Conservation (phyloP, 2,329 filamentous ascomycete genomes). For the Aureobasidium sp. region DNA sequence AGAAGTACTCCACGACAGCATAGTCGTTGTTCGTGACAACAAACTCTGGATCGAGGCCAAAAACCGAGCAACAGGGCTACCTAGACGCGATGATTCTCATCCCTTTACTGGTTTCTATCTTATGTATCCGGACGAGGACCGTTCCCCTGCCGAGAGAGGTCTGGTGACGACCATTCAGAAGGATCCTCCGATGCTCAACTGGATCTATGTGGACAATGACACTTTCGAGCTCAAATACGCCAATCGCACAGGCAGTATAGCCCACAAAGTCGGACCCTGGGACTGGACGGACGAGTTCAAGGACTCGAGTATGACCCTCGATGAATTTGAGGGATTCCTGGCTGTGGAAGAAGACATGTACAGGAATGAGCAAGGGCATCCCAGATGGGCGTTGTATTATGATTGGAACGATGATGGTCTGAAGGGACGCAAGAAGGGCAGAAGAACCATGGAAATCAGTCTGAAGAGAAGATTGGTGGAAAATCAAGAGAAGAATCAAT, state of each 20-base stretch:
- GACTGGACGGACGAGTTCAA: slow-evolving; percentile 65
- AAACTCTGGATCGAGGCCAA: slow-evolving; percentile 31
- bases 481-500: slow-evolving; percentile 29
- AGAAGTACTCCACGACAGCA: slow-evolving; percentile 33
- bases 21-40: slow-evolving; percentile 37
- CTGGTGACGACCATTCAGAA: slow-evolving; percentile 41
- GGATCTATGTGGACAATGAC: slow-evolving; percentile 56
- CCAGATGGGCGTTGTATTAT: slow-evolving; percentile 45
- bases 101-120: slow-evolving; percentile 45
- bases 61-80: slow-evolving; percentile 17
- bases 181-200: slow-evolving; percentile 57
- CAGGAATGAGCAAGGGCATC: slow-evolving; percentile 23
- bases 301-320: slow-evolving; percentile 46
- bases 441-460: slow-evolving; percentile 35
- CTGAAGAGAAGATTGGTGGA: slow-evolving; percentile 33
- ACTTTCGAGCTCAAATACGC: slow-evolving; percentile 55
- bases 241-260: slow-evolving; percentile 61
- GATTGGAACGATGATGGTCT: slow-evolving; percentile 40
- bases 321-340: slow-evolving; percentile 49
- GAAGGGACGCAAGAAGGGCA: slow-evolving; percentile 28
- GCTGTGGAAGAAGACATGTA: slow-evolving; percentile 42
- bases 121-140: slow-evolving; percentile 39
- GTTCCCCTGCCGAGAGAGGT: slow-evolving; percentile 34
- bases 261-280: slow-evolving; percentile 73
- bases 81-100: slow-evolving; percentile 27